Evolutionary conservation across 2,329 filamentous ascomycete genomes (phyloP).

Genomic region (Eutypella sp.): DNA sequence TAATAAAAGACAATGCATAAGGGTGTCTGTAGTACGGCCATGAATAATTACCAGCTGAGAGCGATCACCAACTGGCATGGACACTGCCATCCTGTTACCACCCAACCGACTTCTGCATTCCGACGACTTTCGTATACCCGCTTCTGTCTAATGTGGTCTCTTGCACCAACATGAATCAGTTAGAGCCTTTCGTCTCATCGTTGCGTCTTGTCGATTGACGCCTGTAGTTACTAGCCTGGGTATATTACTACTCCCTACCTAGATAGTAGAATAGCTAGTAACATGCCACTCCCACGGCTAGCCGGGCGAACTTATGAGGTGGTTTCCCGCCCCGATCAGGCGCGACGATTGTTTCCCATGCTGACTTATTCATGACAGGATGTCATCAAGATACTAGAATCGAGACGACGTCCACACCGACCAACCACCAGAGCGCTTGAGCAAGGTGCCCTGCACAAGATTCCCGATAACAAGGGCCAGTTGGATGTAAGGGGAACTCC

Average conservation of each 20-base stretch:
- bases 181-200: background rate
- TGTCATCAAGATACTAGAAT: background rate
- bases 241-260: too few relatives aligned
- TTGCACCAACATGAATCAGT: background rate
- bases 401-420: background rate
- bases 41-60: background rate
- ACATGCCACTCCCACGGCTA: background rate
- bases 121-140: background rate
- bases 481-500: slow-evolving; percentile 12
- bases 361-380: background rate
- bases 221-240: background rate
- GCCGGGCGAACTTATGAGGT: background rate
- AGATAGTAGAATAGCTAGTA: background rate
- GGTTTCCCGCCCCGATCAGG: background rate
- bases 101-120: background rate
- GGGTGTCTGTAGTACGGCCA: background rate
- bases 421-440: background rate
- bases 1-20: background rate
- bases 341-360: background rate
- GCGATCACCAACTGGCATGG: background rate
- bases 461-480: slow-evolving; percentile 2
- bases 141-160: background rate
- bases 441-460: background rate
- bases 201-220: background rate
- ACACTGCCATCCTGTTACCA: background rate